Evolutionary conservation across 2,329 filamentous ascomycete species (phyloP), one percentile per base, ranked within the genome.

Genomic region (Stachybotrys elegans): DNA sequence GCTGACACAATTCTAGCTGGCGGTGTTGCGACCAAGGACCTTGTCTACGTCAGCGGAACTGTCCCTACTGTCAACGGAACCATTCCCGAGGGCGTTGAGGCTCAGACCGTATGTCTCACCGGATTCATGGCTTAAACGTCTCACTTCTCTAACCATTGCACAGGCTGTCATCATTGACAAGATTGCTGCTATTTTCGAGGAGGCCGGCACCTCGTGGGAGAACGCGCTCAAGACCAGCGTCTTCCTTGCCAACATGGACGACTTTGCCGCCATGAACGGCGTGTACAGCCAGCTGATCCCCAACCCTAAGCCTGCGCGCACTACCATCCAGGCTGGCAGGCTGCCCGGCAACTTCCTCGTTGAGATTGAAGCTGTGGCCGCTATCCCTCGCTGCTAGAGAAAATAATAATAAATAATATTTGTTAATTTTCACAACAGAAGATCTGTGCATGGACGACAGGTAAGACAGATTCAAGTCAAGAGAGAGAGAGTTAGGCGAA

Each of bases 191-290:
- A 49, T 52, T 36, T 43, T 52, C 3, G 48, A 51, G 29, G 50
- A 52, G 31, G 50, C 50, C 4, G 50, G 50, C 22, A 52, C 50
- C 14, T 49, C 50, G 14, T 52, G 50, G 50, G 48, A 51, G 23
- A 21, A 49, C 27, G 50, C 46, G 4, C 40, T 51, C 37, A 52
- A 52, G 44, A 52, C 50, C 6, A 51, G 46, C 3, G 50, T 52
- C 12, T 52, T 34, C 43, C 44, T 52, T 19, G 50, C 50, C 29
- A 38, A 48, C 44, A 52, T 52, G 50, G 44, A 49, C 19, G 49
- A 56, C 43, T 53, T 49, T 25, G 48, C 52, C 17, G 46, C 48
- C 8, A 48, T 56, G 43, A 54, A 56, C 36, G 46, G 39, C 1
- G 52, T 54, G 8, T 51, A 53, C 19, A 40, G 51, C 20, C 34